These are phyloP conservation scores for Lepidopterella palustris DNA, from an alignment of 495 filamentous ascomycete species.

Conservation along the genomic window DNA sequence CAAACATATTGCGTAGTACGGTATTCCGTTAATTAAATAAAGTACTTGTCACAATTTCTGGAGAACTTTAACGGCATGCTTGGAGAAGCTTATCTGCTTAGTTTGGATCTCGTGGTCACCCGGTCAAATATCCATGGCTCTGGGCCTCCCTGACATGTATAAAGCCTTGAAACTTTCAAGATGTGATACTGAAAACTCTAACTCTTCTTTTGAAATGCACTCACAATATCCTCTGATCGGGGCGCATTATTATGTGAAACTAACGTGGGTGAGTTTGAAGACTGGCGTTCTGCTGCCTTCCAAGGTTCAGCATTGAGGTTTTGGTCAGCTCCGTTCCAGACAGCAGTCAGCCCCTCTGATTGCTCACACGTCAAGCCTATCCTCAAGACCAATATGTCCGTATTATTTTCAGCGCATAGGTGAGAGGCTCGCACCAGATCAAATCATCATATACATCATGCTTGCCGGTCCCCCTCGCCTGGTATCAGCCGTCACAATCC, in stretches of 20 bases:
- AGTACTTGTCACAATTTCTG: neutral
- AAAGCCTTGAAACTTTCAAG: neutral
- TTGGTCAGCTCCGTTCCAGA: neutral
- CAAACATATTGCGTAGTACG: neutral
- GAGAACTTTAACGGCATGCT: neutral
- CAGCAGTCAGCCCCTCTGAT: neutral
- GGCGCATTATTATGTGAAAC: neutral
- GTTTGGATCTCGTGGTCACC: too few species aligned
- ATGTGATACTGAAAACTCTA: neutral
- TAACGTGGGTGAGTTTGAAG: neutral
- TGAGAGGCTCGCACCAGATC: neutral
- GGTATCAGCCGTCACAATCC: constrained; percentile 10
- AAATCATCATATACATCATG: constrained; percentile 12
- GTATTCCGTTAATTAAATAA: neutral
- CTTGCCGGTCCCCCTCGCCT: constrained; percentile 24
- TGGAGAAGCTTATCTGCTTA: neutral
- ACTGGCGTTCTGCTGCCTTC: neutral
- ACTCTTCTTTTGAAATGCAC: neutral
- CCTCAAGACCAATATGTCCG: neutral
- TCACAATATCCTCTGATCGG: neutral
- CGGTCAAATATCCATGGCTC: neutral
- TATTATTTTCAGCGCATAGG: neutral
- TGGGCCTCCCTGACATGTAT: neutral
- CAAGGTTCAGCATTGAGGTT: neutral
- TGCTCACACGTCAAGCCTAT: neutral